Base-by-base conservation (phyloP, 2,329 filamentous ascomycete genomes). In the Fusarium sp. region DNA sequence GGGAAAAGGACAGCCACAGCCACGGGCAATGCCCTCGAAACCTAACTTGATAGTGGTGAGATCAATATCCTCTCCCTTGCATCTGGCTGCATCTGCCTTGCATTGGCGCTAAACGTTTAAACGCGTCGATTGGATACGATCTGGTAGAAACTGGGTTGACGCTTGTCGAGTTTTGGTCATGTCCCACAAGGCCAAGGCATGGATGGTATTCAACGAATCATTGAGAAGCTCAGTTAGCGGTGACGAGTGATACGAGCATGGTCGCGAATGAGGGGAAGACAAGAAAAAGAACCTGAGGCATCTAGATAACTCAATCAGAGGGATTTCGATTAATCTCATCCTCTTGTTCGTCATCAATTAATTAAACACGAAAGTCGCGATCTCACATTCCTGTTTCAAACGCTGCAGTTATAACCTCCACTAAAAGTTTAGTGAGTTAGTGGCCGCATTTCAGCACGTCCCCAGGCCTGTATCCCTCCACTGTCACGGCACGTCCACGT, bases 91-190 rank as follows among this genome's bases (percentile, higher is more conserved):
- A 51, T 51, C 49, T 55, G 42, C 53, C 53, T 51, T 49, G 53
- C 53, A 61, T 62, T 63, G 65, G 67, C 59, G 54, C 65, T 69
- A 25, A 42, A 30, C 40, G 34, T 25, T 43, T 57, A 20, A 53
- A 69, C 72, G 72, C 63, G 71, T 61, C 68, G 57, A 74, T 74
- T 74, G 72, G 72, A 55, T 54, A 55, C 40, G 21, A 40, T 21
- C 32, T 37, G 34, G 34, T 37, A 43, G 30, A 43, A 57, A 68
- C 45, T 55, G 56, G 63, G 54, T 54, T 63, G 54, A 68, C 53
- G 55, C 67, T 61, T 59, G 63, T 63, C 34, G 63, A 63, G 63
- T 43, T 65, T 48, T 54, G 53, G 51, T 53, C 51, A 51, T 51
- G 66, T 69, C 66, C 66, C 66, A 69, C 67, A 63, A 68, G 62